Base-by-base conservation (phyloP, 331 rosid species). In the Malus hybrid region DNA sequence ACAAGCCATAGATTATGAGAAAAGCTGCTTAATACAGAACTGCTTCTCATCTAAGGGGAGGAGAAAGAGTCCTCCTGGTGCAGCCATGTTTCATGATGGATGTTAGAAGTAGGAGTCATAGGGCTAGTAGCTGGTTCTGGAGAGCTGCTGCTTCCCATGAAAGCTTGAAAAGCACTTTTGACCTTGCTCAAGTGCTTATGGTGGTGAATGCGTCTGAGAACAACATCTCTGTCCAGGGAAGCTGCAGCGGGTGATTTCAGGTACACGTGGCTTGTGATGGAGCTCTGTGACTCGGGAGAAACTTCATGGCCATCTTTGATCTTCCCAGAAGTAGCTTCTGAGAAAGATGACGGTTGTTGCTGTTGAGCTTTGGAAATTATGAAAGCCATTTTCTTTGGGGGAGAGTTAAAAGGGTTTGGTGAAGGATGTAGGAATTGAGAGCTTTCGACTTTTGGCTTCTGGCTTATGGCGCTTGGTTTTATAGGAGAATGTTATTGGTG, bases 141-240 rank as follows among this genome's bases (percentile, higher is more conserved):
- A 16, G 70, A 74, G 70, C 70, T 27, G 69, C 62, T 57, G 5
- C 67, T 36, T 36, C 44, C 67, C 27, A 71, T 3, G 19, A 77
- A 55, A 34, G 72, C 39, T 55, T 74, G 77, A 54, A 82, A 64
- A 28, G 65, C 77, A 20, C 60, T 56, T 82, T 54, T 78, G 73
- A 78, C 18, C 70, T 39, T 78, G 24, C 54, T 73, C 42, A 82
- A 24, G 62, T 60, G 12, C 85, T 82, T 82, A 42, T 82, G 80
- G 63, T 78, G 77, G 34, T 77, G 79, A 69, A 82, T 69, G 36
- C 85, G 79, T 20, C 66, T 69, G 9, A 36, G 44, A 36, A 36
- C 44, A 36, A 36, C 11, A 8, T 36, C 44, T 36, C 44, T 36
- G 44, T 36, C 44, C 44, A 36, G 44, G 44, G 44, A 36, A 36